Conservation (phyloP, 306 rosid genomes). For the Corylus americana region DNA sequence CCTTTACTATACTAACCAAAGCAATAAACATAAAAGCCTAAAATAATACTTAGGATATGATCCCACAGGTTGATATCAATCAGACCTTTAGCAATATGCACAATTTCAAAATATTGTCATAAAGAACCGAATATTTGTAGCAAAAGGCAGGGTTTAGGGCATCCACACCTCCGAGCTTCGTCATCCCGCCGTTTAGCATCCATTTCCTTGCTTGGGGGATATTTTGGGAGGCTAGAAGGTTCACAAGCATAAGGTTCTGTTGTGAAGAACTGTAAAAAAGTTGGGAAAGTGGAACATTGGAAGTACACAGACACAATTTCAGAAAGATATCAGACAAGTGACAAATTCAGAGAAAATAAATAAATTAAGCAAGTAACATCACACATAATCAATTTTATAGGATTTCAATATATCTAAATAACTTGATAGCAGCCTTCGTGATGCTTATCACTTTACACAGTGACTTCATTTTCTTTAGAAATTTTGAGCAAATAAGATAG, state of each 20-base stretch:
- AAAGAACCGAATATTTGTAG: constrained; percentile 3
- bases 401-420: background rate
- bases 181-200: constrained; percentile 88
- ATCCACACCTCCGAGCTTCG: constrained; percentile 70
- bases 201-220: constrained; percentile 94
- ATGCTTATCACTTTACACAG: constrained; percentile 14
- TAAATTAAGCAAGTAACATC: background rate
- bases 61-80: background rate
- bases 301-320: constrained; percentile 14
- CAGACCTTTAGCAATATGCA: background rate
- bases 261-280: constrained; percentile 73
- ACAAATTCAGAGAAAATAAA: background rate
- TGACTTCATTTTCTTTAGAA: constrained; percentile 16
- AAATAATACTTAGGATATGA: background rate
- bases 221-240: constrained; percentile 93
- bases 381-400: background rate
- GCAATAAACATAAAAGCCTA: background rate
- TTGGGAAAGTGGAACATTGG: constrained; percentile 33
- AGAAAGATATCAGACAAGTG: constrained; percentile 10
- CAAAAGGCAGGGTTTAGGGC: constrained; percentile 31
- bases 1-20: constrained; percentile 1
- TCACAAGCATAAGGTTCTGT: constrained; percentile 86
- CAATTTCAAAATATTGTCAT: constrained; percentile 4
- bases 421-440: constrained; percentile 3
- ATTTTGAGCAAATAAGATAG: constrained; percentile 9